phyloP scores from a whole-genome alignment of 176 grass and related monocot species.

The Lolium perenne region DNA sequence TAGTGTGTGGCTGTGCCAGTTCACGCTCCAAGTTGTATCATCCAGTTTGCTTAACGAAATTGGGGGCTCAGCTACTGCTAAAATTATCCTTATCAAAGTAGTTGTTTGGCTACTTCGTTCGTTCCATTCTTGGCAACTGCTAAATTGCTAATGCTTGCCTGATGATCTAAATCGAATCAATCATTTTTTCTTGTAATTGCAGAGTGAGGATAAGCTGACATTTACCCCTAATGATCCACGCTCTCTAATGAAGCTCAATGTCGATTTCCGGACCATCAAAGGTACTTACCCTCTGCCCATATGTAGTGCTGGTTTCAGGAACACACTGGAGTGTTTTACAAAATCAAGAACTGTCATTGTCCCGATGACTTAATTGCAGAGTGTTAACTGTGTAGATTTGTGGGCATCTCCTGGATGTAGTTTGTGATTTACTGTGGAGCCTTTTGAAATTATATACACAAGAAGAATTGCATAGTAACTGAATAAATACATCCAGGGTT shows the following conservation, averaged over 20 bases:
- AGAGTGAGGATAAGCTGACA: conserved; percentile 77
- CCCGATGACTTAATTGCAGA: not conserved
- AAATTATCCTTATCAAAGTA: not conserved
- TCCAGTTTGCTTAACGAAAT: conserved; percentile 1
- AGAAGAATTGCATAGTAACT: not conserved
- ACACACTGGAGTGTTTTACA: not conserved
- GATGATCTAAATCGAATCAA: conserved; percentile 3
- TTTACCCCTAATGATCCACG: conserved; percentile 80
- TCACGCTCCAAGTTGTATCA: not conserved
- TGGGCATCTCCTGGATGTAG: conserved; percentile 5
- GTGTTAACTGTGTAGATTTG: not conserved
- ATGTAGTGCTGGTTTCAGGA: not conserved
- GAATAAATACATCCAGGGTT: not conserved
- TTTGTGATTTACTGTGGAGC: not conserved
- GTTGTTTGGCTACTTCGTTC: not conserved
- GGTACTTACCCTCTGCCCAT: conserved; percentile 46
- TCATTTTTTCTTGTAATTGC: conserved; percentile 42
- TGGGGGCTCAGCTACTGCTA: not conserved
- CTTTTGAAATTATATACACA: conserved; percentile 6
- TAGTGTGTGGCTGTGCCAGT: not conserved
- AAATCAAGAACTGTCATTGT: not conserved
- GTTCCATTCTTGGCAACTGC: not conserved
- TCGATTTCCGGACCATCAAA: conserved; percentile 88
- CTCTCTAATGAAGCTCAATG: conserved; percentile 90
- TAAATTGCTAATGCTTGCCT: not conserved